phyloP scores from a whole-genome alignment of 164 flowering plant genomes.

The Taxillus chinensis region DNA sequence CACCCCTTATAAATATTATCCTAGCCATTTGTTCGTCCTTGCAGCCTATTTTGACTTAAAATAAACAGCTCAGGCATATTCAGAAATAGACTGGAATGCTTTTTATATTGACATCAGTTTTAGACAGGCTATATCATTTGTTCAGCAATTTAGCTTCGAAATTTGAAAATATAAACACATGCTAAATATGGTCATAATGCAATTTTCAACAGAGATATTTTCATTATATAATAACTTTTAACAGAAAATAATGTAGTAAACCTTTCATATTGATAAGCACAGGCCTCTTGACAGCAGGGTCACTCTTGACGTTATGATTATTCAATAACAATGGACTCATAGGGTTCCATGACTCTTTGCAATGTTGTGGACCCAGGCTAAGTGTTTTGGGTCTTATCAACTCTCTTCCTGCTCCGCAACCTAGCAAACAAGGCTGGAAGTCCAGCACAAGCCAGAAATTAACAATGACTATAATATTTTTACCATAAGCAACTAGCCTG shows the following conservation, averaged over 20 bases:
- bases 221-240: background rate
- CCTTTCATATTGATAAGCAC: slow-evolving; percentile 43
- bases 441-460: slow-evolving; percentile 33
- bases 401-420: slow-evolving; percentile 26
- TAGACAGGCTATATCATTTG: too few relatives aligned
- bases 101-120: too few relatives aligned
- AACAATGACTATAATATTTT: background rate
- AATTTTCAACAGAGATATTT: background rate
- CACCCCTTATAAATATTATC: too few relatives aligned
- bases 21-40: too few relatives aligned
- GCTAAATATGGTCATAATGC: background rate
- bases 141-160: too few relatives aligned
- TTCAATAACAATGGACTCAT: slow-evolving; percentile 16
- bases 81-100: too few relatives aligned
- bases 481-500: background rate
- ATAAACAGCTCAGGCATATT: too few relatives aligned
- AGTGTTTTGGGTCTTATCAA: slow-evolving; percentile 15
- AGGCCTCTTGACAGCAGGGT: slow-evolving; percentile 23
- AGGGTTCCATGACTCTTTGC: slow-evolving; percentile 33
- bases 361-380: slow-evolving; percentile 19
- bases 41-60: too few relatives aligned
- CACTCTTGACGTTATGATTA: slow-evolving; percentile 21
- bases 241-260: slow-evolving; percentile 8
- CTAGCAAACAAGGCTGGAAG: slow-evolving; percentile 23
- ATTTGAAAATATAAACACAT: background rate